These are phyloP conservation scores for Selaginella tamariscina DNA, from an alignment of 75 land plant species.

Conservation along the genomic window DNA sequence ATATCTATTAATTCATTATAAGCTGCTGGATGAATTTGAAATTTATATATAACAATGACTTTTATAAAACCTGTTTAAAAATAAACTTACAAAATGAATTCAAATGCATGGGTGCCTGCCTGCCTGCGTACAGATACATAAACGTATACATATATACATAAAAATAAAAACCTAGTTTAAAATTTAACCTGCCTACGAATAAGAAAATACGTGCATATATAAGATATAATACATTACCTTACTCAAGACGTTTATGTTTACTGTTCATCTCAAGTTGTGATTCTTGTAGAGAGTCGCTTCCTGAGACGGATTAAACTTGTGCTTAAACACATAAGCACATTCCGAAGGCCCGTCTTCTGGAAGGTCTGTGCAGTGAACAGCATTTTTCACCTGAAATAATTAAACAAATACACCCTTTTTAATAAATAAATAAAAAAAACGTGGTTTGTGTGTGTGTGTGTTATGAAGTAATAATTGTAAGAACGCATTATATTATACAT, in stretches of 20 bases:
- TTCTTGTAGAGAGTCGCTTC: constrained; percentile 16
- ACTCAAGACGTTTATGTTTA: not conserved
- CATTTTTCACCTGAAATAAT: constrained; percentile 30
- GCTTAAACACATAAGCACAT: constrained; percentile 24
- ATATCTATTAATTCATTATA: too few relatives aligned
- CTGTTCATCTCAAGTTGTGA: constrained; percentile 16
- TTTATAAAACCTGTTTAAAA: too few relatives aligned
- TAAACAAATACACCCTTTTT: not conserved
- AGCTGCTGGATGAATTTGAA: too few relatives aligned
- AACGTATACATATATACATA: too few relatives aligned
- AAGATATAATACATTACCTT: too few relatives aligned
- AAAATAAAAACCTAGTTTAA: too few relatives aligned
- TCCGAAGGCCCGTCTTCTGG: constrained; percentile 34
- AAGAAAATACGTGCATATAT: too few relatives aligned
- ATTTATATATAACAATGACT: too few relatives aligned
- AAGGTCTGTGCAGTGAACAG: constrained; percentile 34
- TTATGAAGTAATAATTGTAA: not conserved
- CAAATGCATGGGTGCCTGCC: too few relatives aligned
- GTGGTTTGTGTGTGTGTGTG: not conserved
- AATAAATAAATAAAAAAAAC: not conserved
- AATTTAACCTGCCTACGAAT: too few relatives aligned
- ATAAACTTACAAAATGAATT: too few relatives aligned
- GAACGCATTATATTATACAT: not conserved
- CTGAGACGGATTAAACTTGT: constrained; percentile 17
- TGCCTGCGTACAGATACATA: too few relatives aligned